Evolutionary conservation across 495 filamentous ascomycete genomes (phyloP).

Genomic region (Xylaria sp.): DNA sequence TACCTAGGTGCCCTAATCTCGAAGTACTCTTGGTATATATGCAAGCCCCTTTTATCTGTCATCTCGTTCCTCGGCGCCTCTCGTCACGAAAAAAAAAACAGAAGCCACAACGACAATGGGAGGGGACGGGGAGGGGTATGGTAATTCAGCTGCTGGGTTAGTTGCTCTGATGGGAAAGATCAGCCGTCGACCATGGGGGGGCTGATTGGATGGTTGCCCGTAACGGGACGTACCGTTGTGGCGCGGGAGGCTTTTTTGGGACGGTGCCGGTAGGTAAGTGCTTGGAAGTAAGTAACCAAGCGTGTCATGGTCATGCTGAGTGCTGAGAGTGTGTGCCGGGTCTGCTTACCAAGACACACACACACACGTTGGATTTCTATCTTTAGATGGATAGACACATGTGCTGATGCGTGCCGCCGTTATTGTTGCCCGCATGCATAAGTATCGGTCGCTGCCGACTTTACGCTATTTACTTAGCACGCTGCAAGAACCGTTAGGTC

Average conservation of each 20-base stretch:
- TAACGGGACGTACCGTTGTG: slow-evolving; percentile 16
- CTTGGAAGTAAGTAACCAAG: too few species aligned
- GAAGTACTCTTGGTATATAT: not conserved
- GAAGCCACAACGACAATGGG: not conserved
- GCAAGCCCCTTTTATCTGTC: not conserved
- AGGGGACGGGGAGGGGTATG: not conserved
- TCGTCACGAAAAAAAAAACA: not conserved
- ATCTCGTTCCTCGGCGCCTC: not conserved
- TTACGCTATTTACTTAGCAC: not conserved
- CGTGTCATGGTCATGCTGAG: not conserved
- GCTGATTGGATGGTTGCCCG: not conserved
- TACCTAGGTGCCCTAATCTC: not conserved
- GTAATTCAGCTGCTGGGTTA: slow-evolving; percentile 2
- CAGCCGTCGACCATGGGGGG: not conserved
- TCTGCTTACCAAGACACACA: not conserved
- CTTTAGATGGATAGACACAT: slow-evolving; percentile 4
- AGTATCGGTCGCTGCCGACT: not conserved
- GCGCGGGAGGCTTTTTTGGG: slow-evolving; percentile 11
- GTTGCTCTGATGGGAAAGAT: not conserved
- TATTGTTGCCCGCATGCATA: not conserved
- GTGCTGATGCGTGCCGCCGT: not conserved
- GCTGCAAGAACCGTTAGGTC: not conserved
- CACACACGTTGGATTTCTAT: not conserved
- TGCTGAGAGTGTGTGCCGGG: too few species aligned
- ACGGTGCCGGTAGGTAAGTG: not conserved